Conservation (phyloP, 2,329 filamentous ascomycete species). For the Penicillium sclerotigenum region DNA sequence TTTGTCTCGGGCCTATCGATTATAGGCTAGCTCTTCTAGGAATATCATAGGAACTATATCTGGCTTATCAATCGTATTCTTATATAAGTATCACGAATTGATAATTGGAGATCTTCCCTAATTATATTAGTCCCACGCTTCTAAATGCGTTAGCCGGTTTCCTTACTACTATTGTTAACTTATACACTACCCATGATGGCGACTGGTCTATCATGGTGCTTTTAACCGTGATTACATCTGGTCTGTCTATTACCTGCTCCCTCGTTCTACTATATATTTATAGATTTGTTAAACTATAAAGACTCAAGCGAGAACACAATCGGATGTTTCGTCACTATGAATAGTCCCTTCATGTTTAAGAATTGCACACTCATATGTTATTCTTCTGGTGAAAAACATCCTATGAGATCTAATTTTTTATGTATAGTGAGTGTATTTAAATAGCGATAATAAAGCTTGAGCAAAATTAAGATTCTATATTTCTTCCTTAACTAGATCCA, state of each 20-base stretch:
- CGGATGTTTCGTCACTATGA: not conserved
- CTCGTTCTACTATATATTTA: slow-evolving; percentile 34
- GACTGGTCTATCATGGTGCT: slow-evolving; percentile 46
- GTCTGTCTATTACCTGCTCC: slow-evolving; percentile 19
- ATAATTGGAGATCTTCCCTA: not conserved
- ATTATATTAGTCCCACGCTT: slow-evolving; percentile 28
- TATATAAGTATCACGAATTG: slow-evolving; percentile 27
- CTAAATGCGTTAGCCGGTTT: slow-evolving; percentile 52
- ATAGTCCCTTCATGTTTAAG: not conserved
- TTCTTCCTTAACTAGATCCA: no score
- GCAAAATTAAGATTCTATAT: no score
- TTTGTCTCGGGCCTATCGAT: slow-evolving; percentile 44
- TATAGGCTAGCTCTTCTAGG: slow-evolving; percentile 44
- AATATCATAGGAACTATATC: slow-evolving; percentile 51
- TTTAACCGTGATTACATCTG: slow-evolving; percentile 38
- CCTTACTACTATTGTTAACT: slow-evolving; percentile 49
- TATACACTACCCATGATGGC: slow-evolving; percentile 50
- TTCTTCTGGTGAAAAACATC: not conserved
- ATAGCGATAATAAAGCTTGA: not conserved
- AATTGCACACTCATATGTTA: not conserved
- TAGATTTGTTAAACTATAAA: slow-evolving; percentile 36
- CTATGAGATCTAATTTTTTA: no score
- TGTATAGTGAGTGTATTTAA: not conserved
- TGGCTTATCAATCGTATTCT: slow-evolving; percentile 55
- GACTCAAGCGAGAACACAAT: slow-evolving; percentile 21